A percentile compares a stretch with the other conserved stretches of the same genome.
These are phyloP conservation scores for Cryptococcus sp. DNA, from an alignment of 1,284 basidiomycete species.

Conservation along the genomic window DNA sequence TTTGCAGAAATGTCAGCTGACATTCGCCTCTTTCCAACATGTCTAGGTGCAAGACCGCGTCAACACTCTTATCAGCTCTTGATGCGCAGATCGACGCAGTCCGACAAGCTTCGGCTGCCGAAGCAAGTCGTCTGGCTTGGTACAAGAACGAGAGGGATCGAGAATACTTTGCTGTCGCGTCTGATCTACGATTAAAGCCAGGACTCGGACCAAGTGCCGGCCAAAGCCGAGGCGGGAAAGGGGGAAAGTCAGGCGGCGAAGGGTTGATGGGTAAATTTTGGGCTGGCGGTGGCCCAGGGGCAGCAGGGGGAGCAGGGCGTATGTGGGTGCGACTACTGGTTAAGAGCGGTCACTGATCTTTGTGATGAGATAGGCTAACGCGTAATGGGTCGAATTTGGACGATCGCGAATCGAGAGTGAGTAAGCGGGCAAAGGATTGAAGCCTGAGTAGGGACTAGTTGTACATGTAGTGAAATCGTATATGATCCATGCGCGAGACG, in stretches of 20 bases:
- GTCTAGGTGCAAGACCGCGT: conserved; percentile 67
- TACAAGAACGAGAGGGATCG: conserved; percentile 52
- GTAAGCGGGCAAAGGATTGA: conserved; percentile 16
- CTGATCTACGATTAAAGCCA: neutral
- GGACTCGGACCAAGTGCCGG: neutral
- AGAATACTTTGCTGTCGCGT: conserved; percentile 41
- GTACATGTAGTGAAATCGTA: too few species aligned
- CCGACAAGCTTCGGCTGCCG: conserved; percentile 9
- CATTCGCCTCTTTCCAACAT: conserved; percentile 39
- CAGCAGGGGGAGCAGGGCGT: conserved; percentile 8
- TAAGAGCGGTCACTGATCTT: conserved; percentile 1
- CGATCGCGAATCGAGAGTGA: conserved; percentile 9
- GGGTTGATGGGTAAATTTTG: neutral
- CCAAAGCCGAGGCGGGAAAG: neutral
- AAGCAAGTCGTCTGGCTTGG: conserved; percentile 1
- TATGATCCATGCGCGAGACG: too few species aligned
- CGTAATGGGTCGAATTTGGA: conserved; percentile 16
- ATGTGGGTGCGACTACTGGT: conserved; percentile 19
- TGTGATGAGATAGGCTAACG: conserved; percentile 5
- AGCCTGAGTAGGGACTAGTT: neutral
- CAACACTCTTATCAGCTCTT: conserved; percentile 61
- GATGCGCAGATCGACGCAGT: conserved; percentile 49
- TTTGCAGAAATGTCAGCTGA: neutral
- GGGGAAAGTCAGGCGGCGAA: neutral
- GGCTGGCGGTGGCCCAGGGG: neutral